Evolutionary conservation across 345 rosid genomes (phyloP).

Genomic region (Turritis glabra): DNA sequence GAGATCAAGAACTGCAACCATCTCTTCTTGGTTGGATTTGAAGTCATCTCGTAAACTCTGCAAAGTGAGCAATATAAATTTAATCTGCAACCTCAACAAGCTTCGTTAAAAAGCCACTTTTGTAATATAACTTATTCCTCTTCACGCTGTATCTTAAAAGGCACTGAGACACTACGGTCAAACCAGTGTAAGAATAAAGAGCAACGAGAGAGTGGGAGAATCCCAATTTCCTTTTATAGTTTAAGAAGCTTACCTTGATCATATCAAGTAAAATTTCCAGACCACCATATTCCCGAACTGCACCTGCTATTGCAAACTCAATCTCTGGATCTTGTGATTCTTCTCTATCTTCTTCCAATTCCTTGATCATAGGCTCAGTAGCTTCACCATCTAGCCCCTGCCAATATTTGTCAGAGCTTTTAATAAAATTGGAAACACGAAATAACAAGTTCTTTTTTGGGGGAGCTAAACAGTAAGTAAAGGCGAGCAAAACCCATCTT

Average conservation of each 20-base stretch:
- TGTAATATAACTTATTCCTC: constrained; percentile 14
- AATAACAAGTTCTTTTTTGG: neutral
- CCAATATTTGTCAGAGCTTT: constrained; percentile 25
- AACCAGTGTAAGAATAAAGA: constrained; percentile 16
- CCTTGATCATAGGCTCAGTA: constrained; percentile 99
- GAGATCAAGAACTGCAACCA: constrained; percentile 92
- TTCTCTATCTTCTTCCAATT: constrained; percentile 98
- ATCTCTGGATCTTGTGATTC: constrained; percentile 98
- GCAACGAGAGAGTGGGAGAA: constrained; percentile 6
- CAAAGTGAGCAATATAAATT: constrained; percentile 31
- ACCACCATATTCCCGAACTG: constrained; percentile 91
- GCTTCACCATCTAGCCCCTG: constrained; percentile 99
- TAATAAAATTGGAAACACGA: neutral
- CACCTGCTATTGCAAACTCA: constrained; percentile 98
- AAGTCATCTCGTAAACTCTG: constrained; percentile 86
- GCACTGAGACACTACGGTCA: constrained; percentile 6
- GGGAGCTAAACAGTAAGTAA: constrained; percentile 1
- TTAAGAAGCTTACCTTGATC: constrained; percentile 70
- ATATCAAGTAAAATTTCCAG: constrained; percentile 84
- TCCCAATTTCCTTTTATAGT: neutral
- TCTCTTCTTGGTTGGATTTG: constrained; percentile 90
- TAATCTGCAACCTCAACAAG: constrained; percentile 17
- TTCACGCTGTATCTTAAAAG: constrained; percentile 11
- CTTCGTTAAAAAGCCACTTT: constrained; percentile 12
- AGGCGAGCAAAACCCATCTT: constrained; percentile 16